A percentile compares a stretch with the other conserved stretches of the same genome.
Evolutionary conservation across 1,139 yeast species (phyloP).

Genomic region (Arxiozyma slooffiae): DNA sequence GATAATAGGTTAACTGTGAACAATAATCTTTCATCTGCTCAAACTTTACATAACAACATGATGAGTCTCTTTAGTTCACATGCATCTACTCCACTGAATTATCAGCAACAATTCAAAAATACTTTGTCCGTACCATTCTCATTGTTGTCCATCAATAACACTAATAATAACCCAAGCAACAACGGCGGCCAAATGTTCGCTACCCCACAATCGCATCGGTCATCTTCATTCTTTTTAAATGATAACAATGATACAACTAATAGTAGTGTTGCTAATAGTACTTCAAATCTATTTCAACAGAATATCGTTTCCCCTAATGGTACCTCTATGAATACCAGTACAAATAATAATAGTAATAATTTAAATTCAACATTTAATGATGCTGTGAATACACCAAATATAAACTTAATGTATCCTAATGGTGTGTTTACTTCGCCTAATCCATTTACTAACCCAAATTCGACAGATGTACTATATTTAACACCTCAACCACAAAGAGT

Average conservation of each 20-base stretch:
- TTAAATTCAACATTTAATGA: constrained; percentile 9
- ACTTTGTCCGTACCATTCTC: constrained; percentile 7
- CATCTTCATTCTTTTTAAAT: constrained; percentile 5
- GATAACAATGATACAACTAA: constrained; percentile 7
- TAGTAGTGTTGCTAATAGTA: constrained; percentile 14
- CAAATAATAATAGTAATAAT: constrained; percentile 14
- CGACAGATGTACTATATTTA: constrained; percentile 3
- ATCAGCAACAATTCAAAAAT: constrained; percentile 9
- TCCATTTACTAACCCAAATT: constrained; percentile 2
- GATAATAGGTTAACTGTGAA: not conserved
- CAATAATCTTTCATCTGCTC: not conserved
- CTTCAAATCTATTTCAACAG: constrained; percentile 1
- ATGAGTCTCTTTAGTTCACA: constrained; percentile 8
- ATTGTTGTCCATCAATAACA: constrained; percentile 3
- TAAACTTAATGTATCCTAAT: constrained; percentile 9
- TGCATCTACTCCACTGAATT: constrained; percentile 10
- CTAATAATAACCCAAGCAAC: not conserved
- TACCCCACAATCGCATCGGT: constrained; percentile 2
- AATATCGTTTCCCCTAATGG: not conserved
- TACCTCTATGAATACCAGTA: constrained; percentile 3
- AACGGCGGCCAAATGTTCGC: not conserved
- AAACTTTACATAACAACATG: constrained; percentile 5
- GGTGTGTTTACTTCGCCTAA: constrained; percentile 14
- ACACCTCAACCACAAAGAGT: constrained; percentile 15
- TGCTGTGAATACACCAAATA: constrained; percentile 6